Evolutionary conservation across 805 yeast genomes (phyloP), one percentile per base, ranked within the genome.

Genomic region (Ogataea pini): DNA sequence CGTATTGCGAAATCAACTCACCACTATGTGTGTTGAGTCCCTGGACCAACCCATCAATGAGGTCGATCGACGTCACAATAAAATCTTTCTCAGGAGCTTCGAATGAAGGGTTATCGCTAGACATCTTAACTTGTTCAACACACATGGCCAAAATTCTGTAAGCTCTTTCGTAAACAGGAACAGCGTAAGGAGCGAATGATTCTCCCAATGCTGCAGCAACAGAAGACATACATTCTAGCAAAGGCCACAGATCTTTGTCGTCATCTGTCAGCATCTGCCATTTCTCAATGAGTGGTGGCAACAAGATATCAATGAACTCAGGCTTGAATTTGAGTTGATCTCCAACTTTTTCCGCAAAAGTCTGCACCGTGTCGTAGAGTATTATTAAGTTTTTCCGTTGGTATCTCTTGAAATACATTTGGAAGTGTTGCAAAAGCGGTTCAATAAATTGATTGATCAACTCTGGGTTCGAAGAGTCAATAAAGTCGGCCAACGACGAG

Each of bases 11-110:
- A 42, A 85, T 75, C 53, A 87, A 69, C 36, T 79, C 85, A 8
- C 74, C 79, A 25, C 83, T 73, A 52, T 82, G 83, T 7, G 71
- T 65, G 12, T 86, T 87, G 48, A 94, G 74, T 1, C 97, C 98
- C 69, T 92, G 98, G 18, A 90, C 84, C 47, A 94, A 71, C 3
- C 99, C 99, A 66, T 92, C 98, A 25, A 94, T 77, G 58, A 94
- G 75, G 63, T 94, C 99, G 33, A 94, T 65, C 1, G 97, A 81
- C 1, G 97, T 89, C 28, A 92, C 89, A 50, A 89, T 77, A 59
- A 91, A 90, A 65, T 91, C 97, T 61, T 85, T 87, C 61, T 94
- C 97, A 0, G 96, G 96, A 0, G 86, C 80, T 22, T 79, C 82
- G 41, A 83, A 73, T 9, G 73, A 72, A 7, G 94, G 90, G 61